Evolutionary conservation across 768 basidiomycete species (phyloP).

Genomic region (Tricholoma sp.): DNA sequence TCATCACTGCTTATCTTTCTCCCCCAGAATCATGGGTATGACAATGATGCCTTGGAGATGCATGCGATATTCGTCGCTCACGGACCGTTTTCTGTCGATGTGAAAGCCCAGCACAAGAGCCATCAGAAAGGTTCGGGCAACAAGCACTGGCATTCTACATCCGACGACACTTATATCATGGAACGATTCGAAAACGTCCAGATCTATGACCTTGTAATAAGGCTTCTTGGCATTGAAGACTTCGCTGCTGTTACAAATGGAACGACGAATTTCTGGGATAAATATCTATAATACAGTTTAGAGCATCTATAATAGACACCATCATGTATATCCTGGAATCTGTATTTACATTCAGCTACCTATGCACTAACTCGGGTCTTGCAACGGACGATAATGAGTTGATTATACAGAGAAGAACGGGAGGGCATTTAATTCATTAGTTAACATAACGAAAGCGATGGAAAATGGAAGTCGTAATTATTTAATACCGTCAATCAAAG

Average conservation of each 20-base stretch:
- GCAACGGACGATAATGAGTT: neutral
- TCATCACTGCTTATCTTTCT: neutral
- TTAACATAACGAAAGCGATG: neutral
- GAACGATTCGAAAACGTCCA: slow-evolving; percentile 83
- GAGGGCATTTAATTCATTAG: neutral
- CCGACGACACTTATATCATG: slow-evolving; percentile 66
- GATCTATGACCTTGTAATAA: slow-evolving; percentile 78
- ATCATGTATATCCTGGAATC: too few relatives aligned
- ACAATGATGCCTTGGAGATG: slow-evolving; percentile 75
- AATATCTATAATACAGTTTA: slow-evolving; percentile 43
- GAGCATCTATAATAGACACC: too few relatives aligned
- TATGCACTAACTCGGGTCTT: neutral
- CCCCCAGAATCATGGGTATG: slow-evolving; percentile 82
- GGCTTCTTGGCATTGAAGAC: slow-evolving; percentile 59
- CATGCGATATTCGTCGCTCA: slow-evolving; percentile 89
- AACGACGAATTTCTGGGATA: slow-evolving; percentile 79
- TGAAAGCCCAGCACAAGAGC: slow-evolving; percentile 50
- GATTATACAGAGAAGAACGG: slow-evolving; percentile 3
- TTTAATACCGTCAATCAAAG: slow-evolving; percentile 23
- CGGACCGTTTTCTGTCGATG: slow-evolving; percentile 75
- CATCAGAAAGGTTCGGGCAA: slow-evolving; percentile 11
- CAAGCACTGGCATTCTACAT: slow-evolving; percentile 65
- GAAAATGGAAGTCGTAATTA: neutral
- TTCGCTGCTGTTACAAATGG: slow-evolving; percentile 67
- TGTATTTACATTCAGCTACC: neutral